Conservation (phyloP, 2,329 filamentous ascomycete genomes). For the Ramichloridium luteum region DNA sequence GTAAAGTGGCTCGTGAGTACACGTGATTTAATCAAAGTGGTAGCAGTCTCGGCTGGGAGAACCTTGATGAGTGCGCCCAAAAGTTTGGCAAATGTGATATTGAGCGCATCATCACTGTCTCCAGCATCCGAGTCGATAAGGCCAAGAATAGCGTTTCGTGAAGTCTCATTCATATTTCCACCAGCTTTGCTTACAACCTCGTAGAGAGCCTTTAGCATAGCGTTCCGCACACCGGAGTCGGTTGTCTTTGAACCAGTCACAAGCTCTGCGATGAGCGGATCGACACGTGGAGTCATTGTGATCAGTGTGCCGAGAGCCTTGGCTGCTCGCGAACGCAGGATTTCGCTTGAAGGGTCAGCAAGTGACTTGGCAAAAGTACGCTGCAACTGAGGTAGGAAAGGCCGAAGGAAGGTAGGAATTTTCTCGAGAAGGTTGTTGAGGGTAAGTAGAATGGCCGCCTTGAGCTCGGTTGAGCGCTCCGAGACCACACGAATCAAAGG, state of each 20-base stretch:
- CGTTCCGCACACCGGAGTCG: constrained; percentile 76
- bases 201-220: constrained; percentile 93
- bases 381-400: constrained; percentile 92
- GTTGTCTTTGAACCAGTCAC: constrained; percentile 90
- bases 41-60: constrained; percentile 59
- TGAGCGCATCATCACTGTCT: constrained; percentile 59
- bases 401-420: constrained; percentile 89
- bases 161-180: constrained; percentile 84
- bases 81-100: constrained; percentile 80
- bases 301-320: constrained; percentile 92
- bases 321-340: constrained; percentile 74
- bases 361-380: constrained; percentile 93
- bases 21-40: constrained; percentile 52
- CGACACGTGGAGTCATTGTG: constrained; percentile 86
- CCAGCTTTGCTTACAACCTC: constrained; percentile 95
- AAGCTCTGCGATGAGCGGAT: constrained; percentile 83
- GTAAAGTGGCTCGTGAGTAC: constrained; percentile 67
- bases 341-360: constrained; percentile 82
- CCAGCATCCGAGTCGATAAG: constrained; percentile 79
- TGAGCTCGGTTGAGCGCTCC: constrained; percentile 90
- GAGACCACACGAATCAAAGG: constrained; percentile 96
- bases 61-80: constrained; percentile 84
- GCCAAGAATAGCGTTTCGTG: constrained; percentile 69
- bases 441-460: constrained; percentile 83
- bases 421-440: constrained; percentile 93